Percentiles rank a stretch among this genome's conserved stretches.
These are phyloP conservation scores for Perilla frutescens DNA, from an alignment of 257 asterid genomes.

Conservation along the genomic window DNA sequence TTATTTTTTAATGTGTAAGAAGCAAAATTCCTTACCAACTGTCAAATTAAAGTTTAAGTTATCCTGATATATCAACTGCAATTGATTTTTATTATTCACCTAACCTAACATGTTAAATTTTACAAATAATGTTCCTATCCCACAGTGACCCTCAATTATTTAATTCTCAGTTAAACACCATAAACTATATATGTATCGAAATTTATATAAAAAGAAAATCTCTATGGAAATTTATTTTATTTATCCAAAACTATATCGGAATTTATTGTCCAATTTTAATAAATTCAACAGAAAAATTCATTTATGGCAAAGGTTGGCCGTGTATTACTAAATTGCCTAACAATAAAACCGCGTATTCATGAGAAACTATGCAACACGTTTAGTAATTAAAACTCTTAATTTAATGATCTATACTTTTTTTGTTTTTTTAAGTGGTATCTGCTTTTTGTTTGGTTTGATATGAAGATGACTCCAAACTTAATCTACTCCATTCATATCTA, in stretches of 20 bases:
- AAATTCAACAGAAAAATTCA: conserved; percentile 17
- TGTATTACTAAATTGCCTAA: not conserved
- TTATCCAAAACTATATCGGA: conserved; percentile 4
- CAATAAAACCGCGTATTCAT: not conserved
- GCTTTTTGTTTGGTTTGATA: not conserved
- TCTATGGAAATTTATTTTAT: not conserved
- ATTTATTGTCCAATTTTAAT: not conserved
- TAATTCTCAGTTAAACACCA: not conserved
- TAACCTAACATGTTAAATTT: not conserved
- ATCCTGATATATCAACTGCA: conserved; percentile 3
- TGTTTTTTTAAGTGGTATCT: not conserved
- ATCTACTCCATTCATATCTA: conserved; percentile 26
- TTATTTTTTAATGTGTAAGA: conserved; percentile 14
- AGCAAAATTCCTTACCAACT: conserved; percentile 6
- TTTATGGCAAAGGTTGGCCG: conserved; percentile 10
- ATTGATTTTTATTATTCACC: not conserved
- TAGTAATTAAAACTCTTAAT: not conserved
- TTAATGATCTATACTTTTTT: not conserved
- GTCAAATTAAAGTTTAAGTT: not conserved
- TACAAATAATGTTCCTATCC: not conserved
- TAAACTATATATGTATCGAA: too few relatives aligned
- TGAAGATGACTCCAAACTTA: not conserved
- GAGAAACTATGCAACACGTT: conserved; percentile 9
- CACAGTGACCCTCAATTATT: not conserved
- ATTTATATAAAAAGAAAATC: too few relatives aligned